A percentile compares a stretch with the other conserved stretches of the same genome.
phyloP scores from a whole-genome alignment of 352 stramenopile genomes.

The Phytophthora palmivora region DNA sequence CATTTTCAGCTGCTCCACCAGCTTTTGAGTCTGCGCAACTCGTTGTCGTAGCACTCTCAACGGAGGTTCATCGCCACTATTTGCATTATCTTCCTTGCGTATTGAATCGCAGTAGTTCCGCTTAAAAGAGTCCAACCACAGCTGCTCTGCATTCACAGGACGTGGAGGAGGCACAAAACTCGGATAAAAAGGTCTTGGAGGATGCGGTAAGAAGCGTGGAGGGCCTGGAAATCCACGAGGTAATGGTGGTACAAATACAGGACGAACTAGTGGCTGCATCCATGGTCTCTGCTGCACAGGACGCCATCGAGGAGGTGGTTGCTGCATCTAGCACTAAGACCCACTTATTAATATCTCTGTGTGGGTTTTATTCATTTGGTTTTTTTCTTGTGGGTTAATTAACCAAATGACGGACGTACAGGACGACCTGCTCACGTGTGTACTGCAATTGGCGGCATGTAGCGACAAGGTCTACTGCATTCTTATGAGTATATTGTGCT shows the following conservation, averaged over 20 bases:
- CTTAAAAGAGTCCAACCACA: conserved; percentile 40
- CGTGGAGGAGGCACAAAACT: conserved; percentile 13
- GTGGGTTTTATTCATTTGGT: too few relatives aligned
- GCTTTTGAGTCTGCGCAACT: conserved; percentile 25
- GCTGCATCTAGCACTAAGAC: not conserved
- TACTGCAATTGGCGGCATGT: conserved; percentile 75
- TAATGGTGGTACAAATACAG: conserved; percentile 12
- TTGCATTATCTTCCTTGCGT: not conserved
- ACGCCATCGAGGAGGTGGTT: conserved; percentile 20
- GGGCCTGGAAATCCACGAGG: not conserved
- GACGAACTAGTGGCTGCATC: conserved; percentile 13
- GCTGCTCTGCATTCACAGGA: conserved; percentile 31
- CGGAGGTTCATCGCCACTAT: conserved; percentile 16
- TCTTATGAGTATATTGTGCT: not conserved
- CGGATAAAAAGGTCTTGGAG: conserved; percentile 25
- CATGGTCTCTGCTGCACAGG: conserved; percentile 6
- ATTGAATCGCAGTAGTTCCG: conserved; percentile 23
- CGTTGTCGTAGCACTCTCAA: conserved; percentile 31
- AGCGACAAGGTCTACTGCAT: conserved; percentile 65
- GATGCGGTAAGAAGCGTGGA: conserved; percentile 3
- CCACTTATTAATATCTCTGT: too few relatives aligned
- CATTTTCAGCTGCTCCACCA: conserved; percentile 29
- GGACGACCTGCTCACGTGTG: conserved; percentile 73
- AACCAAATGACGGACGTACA: conserved; percentile 69
- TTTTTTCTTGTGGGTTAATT: too few relatives aligned